These are phyloP conservation scores for Phtheirospermum japonicum DNA, from an alignment of 257 asterid species.

Conservation along the genomic window DNA sequence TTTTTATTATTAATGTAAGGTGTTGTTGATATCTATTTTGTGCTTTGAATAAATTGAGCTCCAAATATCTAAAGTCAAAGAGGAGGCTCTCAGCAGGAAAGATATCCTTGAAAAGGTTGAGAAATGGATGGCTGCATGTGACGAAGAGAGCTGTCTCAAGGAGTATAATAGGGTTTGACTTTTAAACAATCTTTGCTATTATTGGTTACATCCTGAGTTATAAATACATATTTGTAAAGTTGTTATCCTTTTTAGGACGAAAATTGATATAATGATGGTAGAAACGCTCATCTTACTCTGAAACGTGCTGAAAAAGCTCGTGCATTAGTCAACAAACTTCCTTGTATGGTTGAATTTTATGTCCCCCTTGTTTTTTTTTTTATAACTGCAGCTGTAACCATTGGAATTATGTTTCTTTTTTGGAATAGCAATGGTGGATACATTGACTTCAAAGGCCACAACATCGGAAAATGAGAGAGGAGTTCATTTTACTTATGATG, in stretches of 20 bases:
- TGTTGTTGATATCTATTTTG: constrained; percentile 71
- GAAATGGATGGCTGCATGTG: constrained; percentile 95
- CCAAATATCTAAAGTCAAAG: too few species aligned
- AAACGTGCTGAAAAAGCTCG: too few species aligned
- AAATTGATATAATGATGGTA: constrained; percentile 95
- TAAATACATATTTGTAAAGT: too few species aligned
- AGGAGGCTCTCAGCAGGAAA: too few species aligned
- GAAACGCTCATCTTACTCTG: constrained; percentile 97
- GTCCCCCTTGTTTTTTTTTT: too few species aligned
- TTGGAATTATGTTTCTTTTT: too few species aligned
- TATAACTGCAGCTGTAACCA: too few species aligned
- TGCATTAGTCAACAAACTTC: constrained; percentile 78
- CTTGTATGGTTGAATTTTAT: constrained; percentile 49
- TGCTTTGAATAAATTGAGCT: too few species aligned
- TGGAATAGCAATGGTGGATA: too few species aligned
- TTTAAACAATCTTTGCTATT: constrained; percentile 15
- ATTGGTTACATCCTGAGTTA: constrained; percentile 19
- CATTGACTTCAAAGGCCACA: too few species aligned
- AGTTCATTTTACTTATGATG: too few species aligned
- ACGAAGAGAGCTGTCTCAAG: constrained; percentile 98
- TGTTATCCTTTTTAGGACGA: constrained; percentile 59
- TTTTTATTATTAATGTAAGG: constrained; percentile 39
- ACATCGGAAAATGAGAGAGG: too few species aligned
- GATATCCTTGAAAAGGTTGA: constrained; percentile 93
- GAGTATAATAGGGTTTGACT: constrained; percentile 82